Base-by-base conservation (phyloP, 331 rosid genomes). In the Dryas integrifolia region DNA sequence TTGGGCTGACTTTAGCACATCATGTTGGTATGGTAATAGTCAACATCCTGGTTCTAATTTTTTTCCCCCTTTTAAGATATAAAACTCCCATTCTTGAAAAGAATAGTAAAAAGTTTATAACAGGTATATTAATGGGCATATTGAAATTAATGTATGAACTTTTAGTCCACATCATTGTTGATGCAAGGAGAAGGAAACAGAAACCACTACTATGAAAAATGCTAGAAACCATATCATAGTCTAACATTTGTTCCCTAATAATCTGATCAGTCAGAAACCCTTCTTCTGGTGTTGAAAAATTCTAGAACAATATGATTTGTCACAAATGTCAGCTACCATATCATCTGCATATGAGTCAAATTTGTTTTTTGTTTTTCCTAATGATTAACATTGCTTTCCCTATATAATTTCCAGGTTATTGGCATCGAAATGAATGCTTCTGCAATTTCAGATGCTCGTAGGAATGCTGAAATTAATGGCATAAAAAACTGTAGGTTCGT, bases 371-470 rank as follows among this genome's bases (percentile, higher is more conserved):
- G 8, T 5, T 4, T 55, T 58, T 48, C 50, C n/a, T 69, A 51
- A 45, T 75, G 43, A 14, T 67, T 58, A n/a, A 78, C 8, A 51
- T 38, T 59, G 60, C 58, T 77, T 78, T 76, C 47, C 26, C 63
- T 50, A 69, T 58, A 40, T 60, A 63, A 67, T 26, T 81, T 56
- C 9, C 87, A 95, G 98, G 98, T 95, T 80, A 73, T 94, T 84
- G 98, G 98, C 52, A 85, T 94, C 80, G 98, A 94, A 88, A 91
- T 94, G 97, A 91, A 94, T 43, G 92, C 96, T 61, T 92, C 98
- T 76, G 96, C 98, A 1, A 89, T 95, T 73, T 86, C 87, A 66
- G 96, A 91, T 73, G 99, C 96, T 69, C 83, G 76, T 50, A 88
- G 91, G 86, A 95, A 95, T 71, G 96, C 97, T 46, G 97, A 95